Evolutionary conservation across 1,139 yeast species (phyloP).

Genomic region (Geotrichum phurueaensis): DNA sequence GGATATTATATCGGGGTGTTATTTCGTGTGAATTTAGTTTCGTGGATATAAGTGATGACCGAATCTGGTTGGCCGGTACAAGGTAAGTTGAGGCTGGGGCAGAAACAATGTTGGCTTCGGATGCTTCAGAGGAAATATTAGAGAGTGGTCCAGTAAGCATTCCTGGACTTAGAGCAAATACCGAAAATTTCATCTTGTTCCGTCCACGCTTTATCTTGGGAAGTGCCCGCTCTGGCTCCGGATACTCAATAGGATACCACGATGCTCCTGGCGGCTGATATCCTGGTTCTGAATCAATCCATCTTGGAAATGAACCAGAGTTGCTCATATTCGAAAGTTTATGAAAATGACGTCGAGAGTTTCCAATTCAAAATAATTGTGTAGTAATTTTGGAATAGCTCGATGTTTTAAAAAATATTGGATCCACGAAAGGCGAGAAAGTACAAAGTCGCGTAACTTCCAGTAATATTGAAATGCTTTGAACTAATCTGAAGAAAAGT

Average conservation of each 20-base stretch:
- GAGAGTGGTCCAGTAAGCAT: constrained; percentile 5
- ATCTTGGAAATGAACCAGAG: background rate
- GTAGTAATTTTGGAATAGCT: background rate
- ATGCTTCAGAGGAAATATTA: background rate
- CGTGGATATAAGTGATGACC: background rate
- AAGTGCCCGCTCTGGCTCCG: constrained; percentile 1
- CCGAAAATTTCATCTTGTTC: background rate
- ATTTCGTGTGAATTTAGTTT: background rate
- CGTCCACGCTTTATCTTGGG: constrained; percentile 1
- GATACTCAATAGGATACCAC: constrained; percentile 10
- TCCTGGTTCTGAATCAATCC: constrained; percentile 7
- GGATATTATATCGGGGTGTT: background rate
- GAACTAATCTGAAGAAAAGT: background rate
- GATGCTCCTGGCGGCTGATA: constrained; percentile 6
- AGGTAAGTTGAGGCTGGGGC: background rate
- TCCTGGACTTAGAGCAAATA: background rate
- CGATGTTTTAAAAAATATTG: background rate
- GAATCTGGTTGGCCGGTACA: background rate
- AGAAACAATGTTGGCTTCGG: background rate
- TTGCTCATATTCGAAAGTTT: background rate
- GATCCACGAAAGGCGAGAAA: background rate
- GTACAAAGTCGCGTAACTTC: background rate
- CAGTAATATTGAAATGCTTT: background rate
- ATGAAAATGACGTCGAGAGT: background rate
- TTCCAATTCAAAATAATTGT: background rate